Conservation (phyloP, 2,329 filamentous ascomycete genomes). For the Fusarium sp. region DNA sequence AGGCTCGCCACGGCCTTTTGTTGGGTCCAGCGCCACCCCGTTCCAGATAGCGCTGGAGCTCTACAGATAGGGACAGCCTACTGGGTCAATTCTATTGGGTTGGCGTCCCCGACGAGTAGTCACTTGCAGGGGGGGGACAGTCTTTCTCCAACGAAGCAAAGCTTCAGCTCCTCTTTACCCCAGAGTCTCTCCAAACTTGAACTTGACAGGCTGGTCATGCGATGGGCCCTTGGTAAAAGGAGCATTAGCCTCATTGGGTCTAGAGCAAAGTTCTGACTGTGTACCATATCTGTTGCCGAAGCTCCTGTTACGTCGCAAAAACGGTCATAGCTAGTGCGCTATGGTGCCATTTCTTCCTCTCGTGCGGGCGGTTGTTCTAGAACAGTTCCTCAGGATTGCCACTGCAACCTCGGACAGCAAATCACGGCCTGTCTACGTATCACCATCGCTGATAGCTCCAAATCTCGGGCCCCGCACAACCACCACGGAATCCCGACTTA, state of each 20-base stretch:
- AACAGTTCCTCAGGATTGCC: conserved; percentile 7
- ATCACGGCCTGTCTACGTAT: background rate
- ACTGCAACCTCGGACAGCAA: background rate
- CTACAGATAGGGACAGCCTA: background rate
- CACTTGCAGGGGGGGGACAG: background rate
- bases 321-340: background rate
- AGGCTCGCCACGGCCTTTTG: conserved; percentile 14
- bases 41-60: conserved; percentile 12
- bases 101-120: background rate
- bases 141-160: background rate
- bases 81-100: background rate
- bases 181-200: conserved; percentile 6
- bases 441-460: background rate
- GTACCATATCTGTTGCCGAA: background rate
- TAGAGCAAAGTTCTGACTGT: background rate
- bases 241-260: background rate
- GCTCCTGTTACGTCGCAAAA: background rate
- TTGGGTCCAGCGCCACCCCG: conserved; percentile 11
- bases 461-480: background rate
- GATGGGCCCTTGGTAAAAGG: background rate
- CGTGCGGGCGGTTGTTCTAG: conserved; percentile 10
- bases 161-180: conserved; percentile 7
- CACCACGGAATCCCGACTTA: background rate
- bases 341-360: background rate
- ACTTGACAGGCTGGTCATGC: background rate